Base-by-base conservation (phyloP, 148 eudicot species). In the Camellia lanceoleosa region DNA sequence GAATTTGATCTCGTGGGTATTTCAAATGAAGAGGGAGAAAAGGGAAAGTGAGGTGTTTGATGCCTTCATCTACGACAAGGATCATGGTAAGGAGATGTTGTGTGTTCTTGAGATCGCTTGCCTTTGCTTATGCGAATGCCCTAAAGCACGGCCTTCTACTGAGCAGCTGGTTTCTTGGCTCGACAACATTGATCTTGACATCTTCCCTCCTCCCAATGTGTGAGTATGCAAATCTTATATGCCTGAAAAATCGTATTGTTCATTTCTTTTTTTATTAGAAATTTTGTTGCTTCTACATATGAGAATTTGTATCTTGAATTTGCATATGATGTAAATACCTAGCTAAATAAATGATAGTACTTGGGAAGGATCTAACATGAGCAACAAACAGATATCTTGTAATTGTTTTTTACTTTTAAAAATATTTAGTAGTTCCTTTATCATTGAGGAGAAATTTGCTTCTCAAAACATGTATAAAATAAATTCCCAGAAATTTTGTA, bases 81-180 rank as follows among this genome's bases (percentile, higher is more conserved):
- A 85, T 52, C 59, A 81, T 79, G 82, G 78, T 8, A 73, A 85
- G 64, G 86, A 85, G 59, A 68, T 89, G 86, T 52, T 83, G 58
- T 30, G 60, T 14, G 82, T 89, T 55, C 87, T 89, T 79, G 87
- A 81, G 62, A 83, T 86, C 41, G 87, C 91, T 73, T 85, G 85
- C 38, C 84, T 81, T 68, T 89, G 91, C 75, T 79, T 86, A 65
- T 51, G 78, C 23, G 86, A 89, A 65, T 55, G 38, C 15, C 91
- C 91, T 9, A 89, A 77, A 78, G 3, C 47, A 30, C 81, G 91
- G 86, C 91, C 91, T 62, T 84, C 80, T 47, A 80, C 86, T 19
- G 82, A 84, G 69, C 83, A 89, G 68, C 70, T 89, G 23, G 86
- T 89, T 77, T 76, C 83, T 62, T 89, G 89, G 89, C 87, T 89